Evolutionary conservation across 208 protist genomes (phyloP), one percentile per base, ranked within the genome.

Genomic region (Crithidia bombi): DNA sequence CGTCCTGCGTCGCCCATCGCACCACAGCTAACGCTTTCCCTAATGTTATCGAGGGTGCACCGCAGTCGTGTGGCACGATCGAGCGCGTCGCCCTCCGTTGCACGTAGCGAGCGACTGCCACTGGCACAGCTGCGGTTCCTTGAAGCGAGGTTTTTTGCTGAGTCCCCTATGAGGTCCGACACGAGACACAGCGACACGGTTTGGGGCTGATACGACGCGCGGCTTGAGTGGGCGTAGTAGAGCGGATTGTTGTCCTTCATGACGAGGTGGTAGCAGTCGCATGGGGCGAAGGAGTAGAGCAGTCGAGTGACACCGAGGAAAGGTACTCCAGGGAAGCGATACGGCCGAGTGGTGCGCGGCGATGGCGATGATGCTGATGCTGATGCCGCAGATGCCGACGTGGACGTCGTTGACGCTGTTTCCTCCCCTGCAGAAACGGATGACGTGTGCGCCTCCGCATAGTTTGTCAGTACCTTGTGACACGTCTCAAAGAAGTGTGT

Each of bases 201-300:
- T 46, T 83, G 83, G 38, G 73, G 41, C 6, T 70, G 49, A 56
- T 93, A 89, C 14, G 87, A 63, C 3, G 83, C 81, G 5, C 73
- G 81, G 28, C 74, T 76, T 3, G 82, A 89, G 32, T 83, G 76
- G 38, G 84, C 77, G 70, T 86, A 87, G 65, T 90, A 93, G 25
- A 90, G 69, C 2, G 87, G 77, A 41, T 88, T 88, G 61, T 74
- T 77, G 38, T 87, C 84, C 63, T 81, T 78, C 66, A 82, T 77
- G 17, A 93, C 87, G 54, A 90, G 75, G 68, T 90, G 83, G 63
- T 90, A 88, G 57, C 79, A 86, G 66, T 93, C 82, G 68, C 87
- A 93, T 5, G 87, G 79, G 23, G 78, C 81, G 32, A 88, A 80
- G 2, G 87, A 90, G 74, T 90, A 93, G 33, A 93, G 78, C 26